These are phyloP conservation scores for Gnomoniopsis smithogilvyi DNA, from an alignment of 2,329 filamentous ascomycete genomes.

Conservation along the genomic window DNA sequence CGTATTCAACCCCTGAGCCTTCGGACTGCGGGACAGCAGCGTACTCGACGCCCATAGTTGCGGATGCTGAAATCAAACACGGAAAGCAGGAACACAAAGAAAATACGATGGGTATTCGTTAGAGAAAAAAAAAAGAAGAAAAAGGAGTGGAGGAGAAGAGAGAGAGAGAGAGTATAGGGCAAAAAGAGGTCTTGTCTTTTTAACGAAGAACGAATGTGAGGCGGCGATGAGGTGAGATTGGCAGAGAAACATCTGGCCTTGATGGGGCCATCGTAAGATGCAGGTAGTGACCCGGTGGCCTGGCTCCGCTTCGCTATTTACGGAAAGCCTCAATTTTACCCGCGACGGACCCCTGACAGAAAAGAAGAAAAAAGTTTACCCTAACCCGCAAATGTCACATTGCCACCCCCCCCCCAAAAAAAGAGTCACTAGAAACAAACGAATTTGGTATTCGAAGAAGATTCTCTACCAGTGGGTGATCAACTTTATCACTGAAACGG, in stretches of 20 bases:
- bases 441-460: too few species aligned
- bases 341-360: not conserved
- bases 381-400: not conserved
- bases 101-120: not conserved
- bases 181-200: not conserved
- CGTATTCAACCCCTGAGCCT: not conserved
- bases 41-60: not conserved
- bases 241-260: not conserved
- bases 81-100: not conserved
- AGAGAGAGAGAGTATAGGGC: not conserved
- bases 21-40: not conserved
- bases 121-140: not conserved
- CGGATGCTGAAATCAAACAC: not conserved
- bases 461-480: too few species aligned
- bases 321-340: not conserved
- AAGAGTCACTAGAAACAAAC: too few species aligned
- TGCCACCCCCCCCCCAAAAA: too few species aligned
- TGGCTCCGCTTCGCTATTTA: not conserved
- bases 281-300: not conserved
- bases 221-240: not conserved
- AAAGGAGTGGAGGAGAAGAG: not conserved
- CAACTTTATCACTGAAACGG: too few species aligned
- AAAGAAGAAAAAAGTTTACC: not conserved
- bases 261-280: not conserved
- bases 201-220: not conserved